Conservation (phyloP, 495 filamentous ascomycete genomes). For the Xylaria nigripes region DNA sequence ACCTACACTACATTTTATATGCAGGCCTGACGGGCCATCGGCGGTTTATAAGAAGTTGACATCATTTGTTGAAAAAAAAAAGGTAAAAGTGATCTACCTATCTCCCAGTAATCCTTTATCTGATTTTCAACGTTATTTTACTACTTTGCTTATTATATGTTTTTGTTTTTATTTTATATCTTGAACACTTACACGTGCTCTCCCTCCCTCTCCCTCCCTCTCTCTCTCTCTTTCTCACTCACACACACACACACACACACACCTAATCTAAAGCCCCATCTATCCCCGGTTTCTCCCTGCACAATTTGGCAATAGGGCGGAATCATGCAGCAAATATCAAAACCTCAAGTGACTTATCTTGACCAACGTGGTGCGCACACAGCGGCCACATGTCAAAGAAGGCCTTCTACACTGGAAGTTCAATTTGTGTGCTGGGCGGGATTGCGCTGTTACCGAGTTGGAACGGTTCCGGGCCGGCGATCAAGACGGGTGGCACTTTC, state of each 20-base stretch:
- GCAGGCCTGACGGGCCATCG: not conserved
- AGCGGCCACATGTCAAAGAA: not conserved
- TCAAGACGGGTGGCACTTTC: not conserved
- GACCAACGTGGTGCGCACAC: not conserved
- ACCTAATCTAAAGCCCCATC: no score
- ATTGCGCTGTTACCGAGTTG: not conserved
- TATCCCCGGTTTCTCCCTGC: no score
- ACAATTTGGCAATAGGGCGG: no score
- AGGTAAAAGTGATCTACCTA: slow-evolving; percentile 1
- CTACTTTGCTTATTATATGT: not conserved
- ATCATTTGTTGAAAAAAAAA: not conserved
- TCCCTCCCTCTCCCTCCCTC: not conserved
- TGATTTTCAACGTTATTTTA: no score
- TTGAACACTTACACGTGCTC: not conserved
- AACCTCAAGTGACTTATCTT: no score
- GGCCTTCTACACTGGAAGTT: no score
- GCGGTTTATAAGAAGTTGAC: not conserved
- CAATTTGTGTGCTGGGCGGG: not conserved
- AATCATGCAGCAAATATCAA: no score
- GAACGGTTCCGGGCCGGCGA: not conserved
- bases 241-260: no score
- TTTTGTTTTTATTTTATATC: not conserved
- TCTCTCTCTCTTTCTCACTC: not conserved
- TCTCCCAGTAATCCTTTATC: not conserved
- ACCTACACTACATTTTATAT: not conserved